Evolutionary conservation across 2,329 filamentous ascomycete genomes (phyloP).

Genomic region (Pseudocercospora cruenta): DNA sequence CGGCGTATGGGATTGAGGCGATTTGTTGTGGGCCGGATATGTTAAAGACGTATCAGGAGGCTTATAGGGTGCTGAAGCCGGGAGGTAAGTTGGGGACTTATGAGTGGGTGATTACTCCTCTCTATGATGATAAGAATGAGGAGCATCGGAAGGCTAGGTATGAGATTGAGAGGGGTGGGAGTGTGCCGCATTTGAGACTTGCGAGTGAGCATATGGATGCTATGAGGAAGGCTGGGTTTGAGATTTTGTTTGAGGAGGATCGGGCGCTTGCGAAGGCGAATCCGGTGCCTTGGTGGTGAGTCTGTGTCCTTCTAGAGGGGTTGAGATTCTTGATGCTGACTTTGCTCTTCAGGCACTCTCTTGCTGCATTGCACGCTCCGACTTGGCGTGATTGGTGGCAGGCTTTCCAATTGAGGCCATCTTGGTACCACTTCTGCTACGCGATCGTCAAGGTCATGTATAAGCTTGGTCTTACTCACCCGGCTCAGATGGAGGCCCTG

Average conservation of each 20-base stretch:
- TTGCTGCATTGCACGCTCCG: not conserved
- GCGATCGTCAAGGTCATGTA: not conserved
- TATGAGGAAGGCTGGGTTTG: conserved; percentile 34
- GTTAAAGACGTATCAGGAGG: conserved; percentile 33
- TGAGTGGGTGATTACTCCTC: conserved; percentile 40
- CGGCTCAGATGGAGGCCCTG: conserved; percentile 11
- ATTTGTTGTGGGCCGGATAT: conserved; percentile 37
- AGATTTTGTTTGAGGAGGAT: conserved; percentile 35
- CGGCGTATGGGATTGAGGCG: conserved; percentile 39
- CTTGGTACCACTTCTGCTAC: not conserved
- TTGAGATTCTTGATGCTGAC: conserved; percentile 15
- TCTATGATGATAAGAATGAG: conserved; percentile 31
- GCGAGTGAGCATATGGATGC: conserved; percentile 27
- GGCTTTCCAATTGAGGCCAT: not conserved
- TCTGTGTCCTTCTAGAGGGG: not conserved
- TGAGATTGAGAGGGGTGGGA: conserved; percentile 37
- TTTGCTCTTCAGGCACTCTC: not conserved
- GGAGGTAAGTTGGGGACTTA: conserved; percentile 35
- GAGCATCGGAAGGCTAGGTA: conserved; percentile 33
- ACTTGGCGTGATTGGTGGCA: not conserved
- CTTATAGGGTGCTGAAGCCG: conserved; percentile 38
- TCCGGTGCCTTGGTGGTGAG: conserved; percentile 31
- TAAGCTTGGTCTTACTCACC: conserved; percentile 2
- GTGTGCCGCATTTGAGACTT: conserved; percentile 34
- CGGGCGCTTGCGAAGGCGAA: conserved; percentile 26